Percentiles rank a stretch among this genome's conserved stretches.
These are phyloP conservation scores for Candida anglica DNA, from an alignment of 805 yeast species.

Conservation along the genomic window DNA sequence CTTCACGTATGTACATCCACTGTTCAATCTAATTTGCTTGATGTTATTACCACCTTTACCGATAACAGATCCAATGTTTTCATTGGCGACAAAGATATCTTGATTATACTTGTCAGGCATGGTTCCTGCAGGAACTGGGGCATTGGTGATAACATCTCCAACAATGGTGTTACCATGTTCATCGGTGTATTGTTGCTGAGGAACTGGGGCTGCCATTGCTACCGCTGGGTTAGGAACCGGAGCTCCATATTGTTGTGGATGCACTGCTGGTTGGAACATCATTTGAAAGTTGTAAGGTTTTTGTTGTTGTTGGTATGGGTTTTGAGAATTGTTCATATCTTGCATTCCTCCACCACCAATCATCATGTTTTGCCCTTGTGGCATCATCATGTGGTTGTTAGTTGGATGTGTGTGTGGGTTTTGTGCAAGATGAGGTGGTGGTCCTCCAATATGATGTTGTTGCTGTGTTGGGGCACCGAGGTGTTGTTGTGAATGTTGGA, in stretches of 20 bases:
- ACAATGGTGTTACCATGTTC: conserved; percentile 41
- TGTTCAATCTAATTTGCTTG: conserved; percentile 67
- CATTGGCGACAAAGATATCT: conserved; percentile 72
- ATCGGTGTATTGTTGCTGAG: conserved; percentile 35
- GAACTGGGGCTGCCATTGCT: conserved; percentile 10
- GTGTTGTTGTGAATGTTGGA: conserved; percentile 1
- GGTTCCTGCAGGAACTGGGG: conserved; percentile 29
- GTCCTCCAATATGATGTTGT: neutral
- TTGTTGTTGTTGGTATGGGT: conserved; percentile 10
- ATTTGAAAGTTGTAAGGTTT: conserved; percentile 33
- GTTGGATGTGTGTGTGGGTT: conserved; percentile 2
- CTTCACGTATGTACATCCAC: conserved; percentile 69
- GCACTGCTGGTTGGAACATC: conserved; percentile 38
- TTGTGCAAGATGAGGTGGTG: no score
- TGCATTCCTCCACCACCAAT: conserved; percentile 11
- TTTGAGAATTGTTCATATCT: conserved; percentile 1
- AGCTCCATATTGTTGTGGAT: conserved; percentile 25
- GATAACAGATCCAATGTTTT: conserved; percentile 77
- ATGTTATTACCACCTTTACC: conserved; percentile 85
- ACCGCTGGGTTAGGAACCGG: conserved; percentile 11
- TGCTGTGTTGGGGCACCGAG: conserved; percentile 9
- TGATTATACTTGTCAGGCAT: conserved; percentile 54
- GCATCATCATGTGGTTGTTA: conserved; percentile 14
- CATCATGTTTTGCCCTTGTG: conserved; percentile 10
- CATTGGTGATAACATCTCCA: conserved; percentile 40